phyloP scores from a whole-genome alignment of 441 rosid genomes.

The Populus trichocarpa region DNA sequence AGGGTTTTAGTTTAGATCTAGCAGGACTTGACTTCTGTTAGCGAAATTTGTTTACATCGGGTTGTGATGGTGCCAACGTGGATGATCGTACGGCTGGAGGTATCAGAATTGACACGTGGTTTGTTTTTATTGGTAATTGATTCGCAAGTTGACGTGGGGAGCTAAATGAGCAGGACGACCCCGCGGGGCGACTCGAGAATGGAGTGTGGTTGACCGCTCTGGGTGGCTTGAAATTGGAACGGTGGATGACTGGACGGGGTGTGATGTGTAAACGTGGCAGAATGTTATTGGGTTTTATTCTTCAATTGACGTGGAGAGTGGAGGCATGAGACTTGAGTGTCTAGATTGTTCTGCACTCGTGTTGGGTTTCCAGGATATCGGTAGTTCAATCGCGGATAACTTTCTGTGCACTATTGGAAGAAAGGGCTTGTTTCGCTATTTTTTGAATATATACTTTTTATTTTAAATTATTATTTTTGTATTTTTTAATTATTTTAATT shows the following conservation, averaged over 20 bases:
- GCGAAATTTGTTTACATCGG: conserved; percentile 18
- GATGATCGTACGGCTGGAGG: conserved; percentile 36
- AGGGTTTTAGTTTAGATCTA: conserved; percentile 17
- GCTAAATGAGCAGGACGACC: conserved; percentile 9
- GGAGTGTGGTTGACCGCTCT: conserved; percentile 12
- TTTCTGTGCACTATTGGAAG: not conserved
- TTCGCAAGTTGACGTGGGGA: conserved; percentile 53
- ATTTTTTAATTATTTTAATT: no score
- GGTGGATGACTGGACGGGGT: conserved; percentile 10
- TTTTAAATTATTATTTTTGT: no score
- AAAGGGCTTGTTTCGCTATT: not conserved
- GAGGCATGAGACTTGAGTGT: not conserved
- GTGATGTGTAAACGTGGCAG: conserved; percentile 23
- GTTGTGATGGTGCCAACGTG: conserved; percentile 25
- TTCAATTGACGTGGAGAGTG: conserved; percentile 18
- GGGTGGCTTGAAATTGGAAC: conserved; percentile 17
- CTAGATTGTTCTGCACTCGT: conserved; percentile 7
- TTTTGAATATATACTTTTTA: no score
- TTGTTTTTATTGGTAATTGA: conserved; percentile 20
- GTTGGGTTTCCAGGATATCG: conserved; percentile 1
- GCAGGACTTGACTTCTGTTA: not conserved
- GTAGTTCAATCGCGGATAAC: not conserved
- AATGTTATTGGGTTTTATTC: conserved; percentile 5
- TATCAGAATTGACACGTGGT: not conserved
- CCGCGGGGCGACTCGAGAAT: conserved; percentile 21